Evolutionary conservation across 2,329 filamentous ascomycete species (phyloP), one percentile per base, ranked within the genome.

Genomic region (Colletotrichum truncatum): DNA sequence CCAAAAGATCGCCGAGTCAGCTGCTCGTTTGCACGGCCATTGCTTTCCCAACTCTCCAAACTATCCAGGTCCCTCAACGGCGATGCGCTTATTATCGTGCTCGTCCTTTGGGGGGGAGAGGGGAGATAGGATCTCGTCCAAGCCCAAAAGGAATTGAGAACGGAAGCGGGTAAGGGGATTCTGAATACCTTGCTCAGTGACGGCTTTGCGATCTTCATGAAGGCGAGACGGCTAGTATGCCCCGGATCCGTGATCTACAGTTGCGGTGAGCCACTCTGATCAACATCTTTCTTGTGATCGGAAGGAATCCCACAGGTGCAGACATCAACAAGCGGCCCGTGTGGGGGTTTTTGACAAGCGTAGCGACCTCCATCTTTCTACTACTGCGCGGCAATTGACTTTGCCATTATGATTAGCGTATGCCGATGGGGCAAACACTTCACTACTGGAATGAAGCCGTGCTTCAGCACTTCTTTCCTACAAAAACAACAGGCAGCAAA

Each of bases 251-350:
- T 21, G 56, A 54, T 54, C 56, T 54, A 21, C 46, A 61, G 32
- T 61, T 26, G 62, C 48, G 49, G 38, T 61, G 48, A 54, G 41
- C 51, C n/a, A 39, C 9, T 36, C 12, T 48, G 61, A 60, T 60
- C 61, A 46, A 46, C 46, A 38, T 21, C 30, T 14, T 41, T 12
- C 26, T 11, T 3, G 32, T 30, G 18, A 39, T 18, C 25, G 10
- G 10, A 46, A 16, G 38, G n/a, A 28, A 46, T 23, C n/a, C 18
- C 23, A 25, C 23, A 34, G 28, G 53, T 18, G 54, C 25, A 21
- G 25, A 39, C 18, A 23, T 18, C 23, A 38, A 18, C 56, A 32
- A 45, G 21, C 49, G 48, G 32, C 18, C 32, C 46, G 23, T 26
- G 30, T 23, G 34, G 16, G 53, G 18, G 9, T n/a, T n/a, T n/a